Conservation (phyloP, 2,329 filamentous ascomycete genomes). For the Davidsoniella virescens region DNA sequence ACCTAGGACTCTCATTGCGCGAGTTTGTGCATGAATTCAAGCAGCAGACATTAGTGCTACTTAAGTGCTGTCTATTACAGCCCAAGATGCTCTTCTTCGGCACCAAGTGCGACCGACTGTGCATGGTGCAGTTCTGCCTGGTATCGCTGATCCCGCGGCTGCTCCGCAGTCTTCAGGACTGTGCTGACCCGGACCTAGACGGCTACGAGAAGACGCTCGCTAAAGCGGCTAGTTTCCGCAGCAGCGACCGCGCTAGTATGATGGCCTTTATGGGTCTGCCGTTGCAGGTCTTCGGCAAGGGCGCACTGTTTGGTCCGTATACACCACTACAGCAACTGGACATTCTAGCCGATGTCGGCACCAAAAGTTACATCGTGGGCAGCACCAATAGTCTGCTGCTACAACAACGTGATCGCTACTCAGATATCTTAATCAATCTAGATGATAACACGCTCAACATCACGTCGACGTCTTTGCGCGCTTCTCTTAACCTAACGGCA, state of each 20-base stretch:
- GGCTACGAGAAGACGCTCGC: constrained; percentile 59
- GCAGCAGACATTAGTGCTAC: constrained; percentile 80
- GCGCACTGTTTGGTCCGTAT: constrained; percentile 89
- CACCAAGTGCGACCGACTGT: constrained; percentile 84
- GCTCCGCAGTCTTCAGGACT: constrained; percentile 82
- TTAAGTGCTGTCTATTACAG: constrained; percentile 87
- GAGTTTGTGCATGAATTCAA: constrained; percentile 91
- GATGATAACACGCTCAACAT: constrained; percentile 80
- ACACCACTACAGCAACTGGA: constrained; percentile 93
- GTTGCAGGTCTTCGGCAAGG: constrained; percentile 89
- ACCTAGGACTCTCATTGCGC: constrained; percentile 72
- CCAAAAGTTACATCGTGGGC: constrained; percentile 93
- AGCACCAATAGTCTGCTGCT: constrained; percentile 90
- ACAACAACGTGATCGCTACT: constrained; percentile 89
- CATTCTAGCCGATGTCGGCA: constrained; percentile 78
- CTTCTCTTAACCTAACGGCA: constrained; percentile 61
- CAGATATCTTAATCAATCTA: constrained; percentile 89
- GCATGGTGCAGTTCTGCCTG: constrained; percentile 96
- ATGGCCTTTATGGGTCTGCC: constrained; percentile 90
- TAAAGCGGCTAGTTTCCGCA: constrained; percentile 70
- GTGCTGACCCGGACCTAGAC: constrained; percentile 84
- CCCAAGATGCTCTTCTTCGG: constrained; percentile 99
- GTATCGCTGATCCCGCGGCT: constrained; percentile 90
- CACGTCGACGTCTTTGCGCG: constrained; percentile 59
- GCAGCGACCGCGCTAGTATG: constrained; percentile 79